Evolutionary conservation across 306 rosid species (phyloP).

Genomic region (Vigna trinervia): DNA sequence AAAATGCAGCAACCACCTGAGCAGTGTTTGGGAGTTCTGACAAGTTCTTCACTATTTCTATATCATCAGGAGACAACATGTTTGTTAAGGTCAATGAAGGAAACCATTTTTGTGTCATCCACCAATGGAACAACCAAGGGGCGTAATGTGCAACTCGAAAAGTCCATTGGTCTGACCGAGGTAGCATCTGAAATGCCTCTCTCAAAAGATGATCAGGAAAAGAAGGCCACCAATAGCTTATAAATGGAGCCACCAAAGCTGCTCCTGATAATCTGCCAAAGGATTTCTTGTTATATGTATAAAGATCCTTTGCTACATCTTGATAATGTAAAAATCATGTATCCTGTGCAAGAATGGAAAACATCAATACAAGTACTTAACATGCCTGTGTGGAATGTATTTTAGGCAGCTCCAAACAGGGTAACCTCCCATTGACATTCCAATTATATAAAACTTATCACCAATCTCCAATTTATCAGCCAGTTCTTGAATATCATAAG

Average conservation of each 20-base stretch:
- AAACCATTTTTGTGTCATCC: constrained; percentile 85
- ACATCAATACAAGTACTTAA: neutral
- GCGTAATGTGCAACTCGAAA: constrained; percentile 65
- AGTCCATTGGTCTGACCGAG: constrained; percentile 51
- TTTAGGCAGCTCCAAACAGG: constrained; percentile 75
- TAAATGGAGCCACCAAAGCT: constrained; percentile 72
- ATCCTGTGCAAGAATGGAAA: neutral
- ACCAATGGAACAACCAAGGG: constrained; percentile 83
- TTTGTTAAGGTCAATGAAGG: constrained; percentile 55
- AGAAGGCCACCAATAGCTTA: constrained; percentile 77
- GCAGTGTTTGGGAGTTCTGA: constrained; percentile 43
- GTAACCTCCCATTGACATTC: constrained; percentile 77
- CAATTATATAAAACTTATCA: constrained; percentile 65
- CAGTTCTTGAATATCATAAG: constrained; percentile 84
- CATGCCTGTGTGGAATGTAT: constrained; percentile 83
- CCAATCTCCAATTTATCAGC: constrained; percentile 79
- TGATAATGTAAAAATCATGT: neutral
- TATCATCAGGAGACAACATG: constrained; percentile 50
- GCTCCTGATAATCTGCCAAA: constrained; percentile 79
- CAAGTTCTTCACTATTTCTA: constrained; percentile 50
- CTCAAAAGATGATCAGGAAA: constrained; percentile 54
- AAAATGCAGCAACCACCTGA: constrained; percentile 58
- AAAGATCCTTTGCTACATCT: no score
- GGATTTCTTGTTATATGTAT: neutral
- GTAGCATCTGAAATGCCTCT: constrained; percentile 51